Base-by-base conservation (phyloP, 768 basidiomycete genomes). In the Coprinopsis strossmayeri region DNA sequence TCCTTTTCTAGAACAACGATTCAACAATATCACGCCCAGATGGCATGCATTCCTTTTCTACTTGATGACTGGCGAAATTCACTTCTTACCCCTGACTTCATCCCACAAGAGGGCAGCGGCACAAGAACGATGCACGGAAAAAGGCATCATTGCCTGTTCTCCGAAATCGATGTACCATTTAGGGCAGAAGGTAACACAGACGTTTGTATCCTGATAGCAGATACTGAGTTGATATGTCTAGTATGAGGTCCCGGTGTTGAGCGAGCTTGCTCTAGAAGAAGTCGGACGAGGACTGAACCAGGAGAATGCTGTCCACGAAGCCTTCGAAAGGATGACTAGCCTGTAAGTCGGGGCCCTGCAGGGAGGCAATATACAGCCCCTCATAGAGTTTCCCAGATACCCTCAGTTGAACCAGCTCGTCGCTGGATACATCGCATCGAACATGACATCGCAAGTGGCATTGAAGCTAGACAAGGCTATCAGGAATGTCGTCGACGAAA, bases 91-190 rank as follows among this genome's bases (percentile, higher is more conserved):
- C 7, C 25, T 52, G 46, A 35, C 15, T 24, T 52, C 51, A 28
- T 3, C 20, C n/a, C 5, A 4, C 12, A 38, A 34, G 17, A 1
- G 32, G 12, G 23, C 15, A 13, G 1, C 11, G 15, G 32, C 18
- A 18, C 11, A 1, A 34, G 18, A 34, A 18, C 9, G 21, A 24
- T 26, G 5, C 7, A 41, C 7, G 4, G 27, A 28, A 10, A 13
- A 32, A n/a, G 43, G 43, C 4, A 9, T 10, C 20, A 34, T 27
- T n/a, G 17, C 40, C 17, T 67, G 66, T 21, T 68, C 66, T 15
- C 65, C 67, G 48, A 67, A 69, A 57, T 67, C 66, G 9, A 67
- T 69, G 67, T 69, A 65, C 54, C 63, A 66, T 45, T 55, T 67
- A 7, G 66, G 66, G 20, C 32, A 12, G 15, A 54, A 25, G 18